Evolutionary conservation across 2,329 filamentous ascomycete genomes (phyloP).

Genomic region (Chrysoporthe puriensis): DNA sequence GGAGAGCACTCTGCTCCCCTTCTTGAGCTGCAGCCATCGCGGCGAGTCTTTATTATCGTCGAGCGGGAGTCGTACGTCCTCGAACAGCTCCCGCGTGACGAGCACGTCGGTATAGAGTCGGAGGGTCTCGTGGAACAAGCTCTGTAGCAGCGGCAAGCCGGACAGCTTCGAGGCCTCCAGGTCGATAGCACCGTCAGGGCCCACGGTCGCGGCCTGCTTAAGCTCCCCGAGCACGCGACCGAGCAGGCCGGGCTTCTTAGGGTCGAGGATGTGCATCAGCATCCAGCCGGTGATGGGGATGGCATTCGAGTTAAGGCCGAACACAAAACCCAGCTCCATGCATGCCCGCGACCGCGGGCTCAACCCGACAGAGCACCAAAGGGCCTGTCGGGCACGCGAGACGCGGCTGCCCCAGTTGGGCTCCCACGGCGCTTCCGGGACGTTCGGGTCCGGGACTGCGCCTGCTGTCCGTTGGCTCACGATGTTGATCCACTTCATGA

Average conservation of each 20-base stretch:
- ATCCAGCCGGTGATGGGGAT: constrained; percentile 8
- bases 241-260: neutral
- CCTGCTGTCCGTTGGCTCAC: neutral
- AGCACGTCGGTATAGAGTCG: constrained; percentile 1
- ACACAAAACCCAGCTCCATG: neutral
- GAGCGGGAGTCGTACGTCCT: constrained; percentile 11
- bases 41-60: neutral
- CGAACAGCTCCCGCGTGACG: constrained; percentile 8
- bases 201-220: neutral
- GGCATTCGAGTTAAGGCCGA: constrained; percentile 8
- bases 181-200: neutral
- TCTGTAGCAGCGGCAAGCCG: constrained; percentile 7
- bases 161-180: constrained; percentile 5
- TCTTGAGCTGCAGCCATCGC: neutral
- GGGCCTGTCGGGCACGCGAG: neutral
- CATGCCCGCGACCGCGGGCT: neutral
- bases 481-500: constrained; percentile 4
- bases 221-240: neutral
- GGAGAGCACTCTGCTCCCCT: neutral
- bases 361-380: neutral
- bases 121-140: constrained; percentile 10
- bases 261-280: constrained; percentile 8
- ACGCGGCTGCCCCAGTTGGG: constrained; percentile 9
- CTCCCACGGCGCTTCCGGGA: neutral
- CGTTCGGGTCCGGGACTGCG: neutral